Base-by-base conservation (phyloP, 139 green algal genomes). In the Edaphochlamys debaryana region DNA sequence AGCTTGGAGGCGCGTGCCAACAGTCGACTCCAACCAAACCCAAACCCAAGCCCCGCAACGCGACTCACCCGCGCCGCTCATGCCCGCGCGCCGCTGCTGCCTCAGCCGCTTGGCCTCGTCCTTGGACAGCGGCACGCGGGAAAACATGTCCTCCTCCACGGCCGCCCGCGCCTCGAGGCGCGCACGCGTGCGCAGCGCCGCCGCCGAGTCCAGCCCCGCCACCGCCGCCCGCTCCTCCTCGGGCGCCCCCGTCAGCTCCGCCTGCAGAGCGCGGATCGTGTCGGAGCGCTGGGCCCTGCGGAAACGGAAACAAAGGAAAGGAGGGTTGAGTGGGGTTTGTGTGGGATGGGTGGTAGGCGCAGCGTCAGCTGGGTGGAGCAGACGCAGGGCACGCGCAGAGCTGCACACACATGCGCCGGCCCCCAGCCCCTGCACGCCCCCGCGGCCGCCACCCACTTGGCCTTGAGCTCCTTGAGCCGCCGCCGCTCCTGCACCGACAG, bases 91-190 rank as follows among this genome's bases (percentile, higher is more conserved):
- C 67, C 74, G 72, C 63, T 82, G 72, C 29, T 86, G 84, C 79
- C 95, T 94, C 42, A 98, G 89, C 67, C 87, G 72, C 90, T 95
- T 95, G 36, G 89, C 89, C 92, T 99, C 95, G 67, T 94, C 91
- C 88, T 93, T 94, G 67, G 72, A 93, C 69, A 98, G 89, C 4
- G 94, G 91, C 88, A 98, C 94, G 27, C 95, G 94, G 48, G 88
- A 87, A 82, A 99, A 96, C 67, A 98, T 87, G 62, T 98, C 93
- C 91, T 99, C 97, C 91, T 99, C 97, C 23, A 88, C 92, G 30
- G 87, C 92, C 17, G 92, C 92, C 17, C 96, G 86, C 38, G 89
- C 91, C 71, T 94, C 93, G 79, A 98, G 87, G 37, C 92, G 89
- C 50, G 94, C 87, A 50, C 87, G 79, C 76, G 94, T 79, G 30